Evolutionary conservation across 2,329 filamentous ascomycete species (phyloP), one percentile per base, ranked within the genome.

Genomic region (Penicillium psychrosexuale): DNA sequence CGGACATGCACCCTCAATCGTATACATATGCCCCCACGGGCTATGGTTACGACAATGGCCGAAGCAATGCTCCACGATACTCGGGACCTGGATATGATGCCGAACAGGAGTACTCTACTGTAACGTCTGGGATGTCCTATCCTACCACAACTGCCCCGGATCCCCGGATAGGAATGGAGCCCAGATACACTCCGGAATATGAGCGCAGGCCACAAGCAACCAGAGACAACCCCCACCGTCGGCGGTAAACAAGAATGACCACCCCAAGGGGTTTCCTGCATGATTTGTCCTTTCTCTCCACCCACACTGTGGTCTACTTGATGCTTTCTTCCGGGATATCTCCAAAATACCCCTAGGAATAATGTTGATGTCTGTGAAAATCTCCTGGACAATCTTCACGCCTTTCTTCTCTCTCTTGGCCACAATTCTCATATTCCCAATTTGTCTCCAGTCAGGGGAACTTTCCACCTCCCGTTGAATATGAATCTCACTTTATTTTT

Each of bases 101-200:
- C 54, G 72, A 76, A 44, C 57, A 68, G 56, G 74, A 77, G 34
- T 76, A 75, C 61, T 69, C 73, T 58, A 70, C 71, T 40, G 71
- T 71, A 53, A 71, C 73, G 40, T 68, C 73, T 52, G 71, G 71
- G 62, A 75, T 74, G 59, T 61, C 67, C 47, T 76, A 76, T 61
- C 71, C 74, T 58, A 56, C 73, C 50, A 74, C 69, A 47, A 70
- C 72, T 61, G 71, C 71, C 64, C 65, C 73, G 58, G 74, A 76
- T 55, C 67, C 72, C 47, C 72, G 74, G 68, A 72, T 74, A 69
- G 69, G 67, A 70, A 72, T 75, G 68, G 74, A 75, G 53, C 65
- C 72, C 53, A 75, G 74, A 71, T 76, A 75, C 61, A 72, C 73
- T 55, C 69, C 72, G 61, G 74, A 76, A 57, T 68, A 67, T 58